Evolutionary conservation across 371 early-diverging fungal genomes (phyloP), one percentile per base, ranked within the genome.

Genomic region (Nosema muscidifuracis): DNA sequence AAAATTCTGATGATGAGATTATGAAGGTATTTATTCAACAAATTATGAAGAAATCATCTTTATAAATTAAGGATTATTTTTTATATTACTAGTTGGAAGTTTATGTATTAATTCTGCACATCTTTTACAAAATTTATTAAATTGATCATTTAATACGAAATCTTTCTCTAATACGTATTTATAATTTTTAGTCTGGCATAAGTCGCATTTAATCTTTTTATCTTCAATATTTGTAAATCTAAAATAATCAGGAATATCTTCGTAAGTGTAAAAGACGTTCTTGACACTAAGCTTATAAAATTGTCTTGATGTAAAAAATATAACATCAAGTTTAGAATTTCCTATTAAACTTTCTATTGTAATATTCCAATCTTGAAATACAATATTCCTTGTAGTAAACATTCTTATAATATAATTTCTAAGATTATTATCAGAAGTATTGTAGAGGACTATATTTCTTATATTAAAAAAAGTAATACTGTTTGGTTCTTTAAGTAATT

Each of bases 71-170:
- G 51, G 3, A 15, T 50, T n/a, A 7, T 10, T 10, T 50, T 18
- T 22, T 50, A n/a, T n/a, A 18, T 20, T 6, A 30, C 28, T 30
- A 55, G 12, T 10, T 34, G 36, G 36, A 2, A 34, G 7, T 18
- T 34, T 58, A 16, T 9, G 6, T 10, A 58, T 58, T 18, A 58
- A 33, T 34, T 34, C n/a, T 16, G 1, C 7, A 58, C 58, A 58
- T 16, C 7, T 36, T 58, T 58, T 36, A n/a, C 58, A 58, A 26
- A 58, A 30, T 58, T 58, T 58, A 20, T 36, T 34, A 58, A 34
- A 58, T n/a, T 34, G 30, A 33, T 34, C 36, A 6, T 2, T 30
- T 12, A 58, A n/a, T 13, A 58, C 38, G 12, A 34, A 34, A 34
- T 58, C 20, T 4, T 58, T 24, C 10, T 58, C 38, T 18, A 58